These are phyloP conservation scores for Pyracantha coccinea DNA, from an alignment of 331 rosid genomes.

Conservation along the genomic window DNA sequence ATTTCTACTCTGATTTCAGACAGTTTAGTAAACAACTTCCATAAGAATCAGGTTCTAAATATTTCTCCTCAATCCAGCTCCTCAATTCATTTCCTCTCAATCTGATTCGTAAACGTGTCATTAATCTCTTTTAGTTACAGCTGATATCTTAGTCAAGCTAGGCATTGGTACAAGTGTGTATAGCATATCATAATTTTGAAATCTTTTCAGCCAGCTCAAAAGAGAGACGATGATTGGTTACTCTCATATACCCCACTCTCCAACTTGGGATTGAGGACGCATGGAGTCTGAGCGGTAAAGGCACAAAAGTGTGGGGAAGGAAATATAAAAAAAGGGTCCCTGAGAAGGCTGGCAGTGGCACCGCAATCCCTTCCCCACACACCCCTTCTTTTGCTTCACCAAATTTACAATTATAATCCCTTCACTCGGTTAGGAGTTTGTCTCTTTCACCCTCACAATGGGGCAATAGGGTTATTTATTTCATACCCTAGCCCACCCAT, in stretches of 20 bases:
- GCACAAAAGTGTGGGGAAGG: constrained; percentile 10
- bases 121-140: too few relatives aligned
- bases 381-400: background rate
- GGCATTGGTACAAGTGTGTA: background rate
- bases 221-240: constrained; percentile 15
- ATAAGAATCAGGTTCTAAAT: too few relatives aligned
- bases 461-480: constrained; percentile 3
- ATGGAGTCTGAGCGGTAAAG: constrained; percentile 20
- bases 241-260: constrained; percentile 16
- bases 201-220: constrained; percentile 8
- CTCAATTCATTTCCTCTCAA: too few relatives aligned
- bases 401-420: background rate
- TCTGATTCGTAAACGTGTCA: too few relatives aligned
- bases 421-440: background rate
- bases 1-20: background rate
- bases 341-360: constrained; percentile 25
- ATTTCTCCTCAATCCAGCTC: background rate
- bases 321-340: constrained; percentile 4
- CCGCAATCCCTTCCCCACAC: constrained; percentile 1
- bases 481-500: constrained; percentile 19
- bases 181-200: constrained; percentile 1
- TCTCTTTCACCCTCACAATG: constrained; percentile 4
- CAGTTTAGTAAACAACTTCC: background rate
- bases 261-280: constrained; percentile 23
- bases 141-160: background rate